Evolutionary conservation across 805 yeast genomes (phyloP), one percentile per base, ranked within the genome.

Genomic region (Grigorovia yakushimaensis): DNA sequence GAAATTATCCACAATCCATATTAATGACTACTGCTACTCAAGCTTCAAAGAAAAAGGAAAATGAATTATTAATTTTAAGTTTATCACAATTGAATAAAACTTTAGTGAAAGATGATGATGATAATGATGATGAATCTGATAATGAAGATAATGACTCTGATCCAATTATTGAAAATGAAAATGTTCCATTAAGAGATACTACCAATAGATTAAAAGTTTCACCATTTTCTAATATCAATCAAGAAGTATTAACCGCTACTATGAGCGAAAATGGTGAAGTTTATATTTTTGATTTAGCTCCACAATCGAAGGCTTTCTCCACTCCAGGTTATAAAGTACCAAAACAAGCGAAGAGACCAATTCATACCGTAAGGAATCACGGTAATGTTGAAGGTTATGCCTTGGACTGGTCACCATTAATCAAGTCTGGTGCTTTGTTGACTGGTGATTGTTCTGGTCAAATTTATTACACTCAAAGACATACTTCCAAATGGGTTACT

Each of bases 331-430:
- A 74, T 57, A 73, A 76, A 56, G 78, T 91, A 53, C 84, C 94
- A 44, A 89, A 88, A 62, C 68, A 75, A 17, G 76, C 81, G 52
- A 87, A 84, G 62, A 78, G 81, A 64, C 96, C 98, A 18, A 61
- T 80, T 10, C 89, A 88, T 68, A 88, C 95, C 6, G 73, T 93
- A 50, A 78, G 78, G 59, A 74, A 70, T 53, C 98, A 93, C 64
- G 97, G 97, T 21, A 82, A 83, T 54, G 95, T 86, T n/a, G 98
- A 93, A 70, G 98, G 98, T 35, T 93, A 88, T 60, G 98, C 96
- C 15, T 66, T 93, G 41, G 98, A 91, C 66, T 93, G 98, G 98
- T 86, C 95, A 1, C 96, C 97, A 40, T 69, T 84, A 53, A 77
- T 81, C 50, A 75, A 74, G 54, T 78, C 87, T 3, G 98, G 98